phyloP scores from a whole-genome alignment of 768 basidiomycete species.

The Termitomyces sp. region DNA sequence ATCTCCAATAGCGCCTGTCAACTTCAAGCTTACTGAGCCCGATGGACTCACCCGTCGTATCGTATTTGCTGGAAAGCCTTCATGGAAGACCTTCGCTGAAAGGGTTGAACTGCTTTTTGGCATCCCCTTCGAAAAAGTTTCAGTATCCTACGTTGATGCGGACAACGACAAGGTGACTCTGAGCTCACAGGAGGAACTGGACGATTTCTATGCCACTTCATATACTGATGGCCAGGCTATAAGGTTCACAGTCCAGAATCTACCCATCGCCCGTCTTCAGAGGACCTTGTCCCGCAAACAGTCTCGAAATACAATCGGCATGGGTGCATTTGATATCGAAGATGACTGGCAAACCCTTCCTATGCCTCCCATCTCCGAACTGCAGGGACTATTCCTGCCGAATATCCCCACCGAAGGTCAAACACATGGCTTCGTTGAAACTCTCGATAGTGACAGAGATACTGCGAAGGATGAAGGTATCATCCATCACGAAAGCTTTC shows the following conservation, averaged over 20 bases:
- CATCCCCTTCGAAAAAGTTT: slow-evolving; percentile 55
- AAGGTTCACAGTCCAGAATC: slow-evolving; percentile 62
- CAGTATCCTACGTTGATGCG: slow-evolving; percentile 64
- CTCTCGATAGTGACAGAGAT: slow-evolving; percentile 33
- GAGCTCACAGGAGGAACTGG: slow-evolving; percentile 72
- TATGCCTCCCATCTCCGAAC: slow-evolving; percentile 25
- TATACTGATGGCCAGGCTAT: slow-evolving; percentile 27
- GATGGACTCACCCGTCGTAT: slow-evolving; percentile 58
- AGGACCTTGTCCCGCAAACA: slow-evolving; percentile 22
- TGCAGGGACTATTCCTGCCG: slow-evolving; percentile 35
- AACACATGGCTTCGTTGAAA: slow-evolving; percentile 64
- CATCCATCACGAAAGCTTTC: slow-evolving; percentile 23
- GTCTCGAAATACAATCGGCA: slow-evolving; percentile 57
- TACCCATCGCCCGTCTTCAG: slow-evolving; percentile 33
- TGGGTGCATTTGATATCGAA: slow-evolving; percentile 41
- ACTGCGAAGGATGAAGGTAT: slow-evolving; percentile 21
- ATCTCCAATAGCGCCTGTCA: slow-evolving; percentile 36
- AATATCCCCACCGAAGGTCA: slow-evolving; percentile 24
- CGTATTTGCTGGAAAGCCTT: slow-evolving; percentile 9
- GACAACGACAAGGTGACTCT: slow-evolving; percentile 77
- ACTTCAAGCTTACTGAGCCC: slow-evolving; percentile 63
- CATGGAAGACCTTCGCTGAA: slow-evolving; percentile 14
- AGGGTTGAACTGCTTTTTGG: slow-evolving; percentile 46
- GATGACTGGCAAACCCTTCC: slow-evolving; percentile 64
- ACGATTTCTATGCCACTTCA: slow-evolving; percentile 54